Percentiles rank a stretch among this genome's conserved stretches.
Evolutionary conservation across 2,329 filamentous ascomycete genomes (phyloP).

Genomic region (Paraphaeosphaeria sporulosa): DNA sequence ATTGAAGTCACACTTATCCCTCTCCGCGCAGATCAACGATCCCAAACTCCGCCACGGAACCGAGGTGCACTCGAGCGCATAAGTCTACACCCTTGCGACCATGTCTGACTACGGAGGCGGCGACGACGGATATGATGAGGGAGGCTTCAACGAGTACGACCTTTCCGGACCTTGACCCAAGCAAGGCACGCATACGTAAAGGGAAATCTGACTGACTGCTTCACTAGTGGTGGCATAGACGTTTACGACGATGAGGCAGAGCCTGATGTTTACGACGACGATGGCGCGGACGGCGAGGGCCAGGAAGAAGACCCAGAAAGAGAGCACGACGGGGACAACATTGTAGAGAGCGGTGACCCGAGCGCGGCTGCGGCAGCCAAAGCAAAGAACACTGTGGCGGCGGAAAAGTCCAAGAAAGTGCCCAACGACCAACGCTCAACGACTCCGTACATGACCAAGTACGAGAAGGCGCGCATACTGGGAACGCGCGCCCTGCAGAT

Average conservation of each 20-base stretch:
- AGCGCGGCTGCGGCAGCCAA: conserved; percentile 56
- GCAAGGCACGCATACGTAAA: conserved; percentile 8
- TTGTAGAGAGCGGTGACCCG: conserved; percentile 60
- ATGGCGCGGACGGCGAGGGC: conserved; percentile 63
- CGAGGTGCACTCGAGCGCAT: neutral
- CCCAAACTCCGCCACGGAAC: neutral
- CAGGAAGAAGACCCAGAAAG: conserved; percentile 44
- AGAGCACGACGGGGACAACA: conserved; percentile 44
- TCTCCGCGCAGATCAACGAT: conserved; percentile 6
- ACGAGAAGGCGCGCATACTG: conserved; percentile 91
- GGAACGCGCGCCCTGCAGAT: conserved; percentile 95
- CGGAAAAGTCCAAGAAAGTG: conserved; percentile 81
- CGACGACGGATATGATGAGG: conserved; percentile 47
- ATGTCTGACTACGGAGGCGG: conserved; percentile 59
- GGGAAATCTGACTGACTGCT: conserved; percentile 24
- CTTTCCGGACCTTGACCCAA: neutral
- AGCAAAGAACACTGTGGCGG: conserved; percentile 63
- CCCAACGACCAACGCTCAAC: conserved; percentile 86
- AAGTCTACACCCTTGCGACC: conserved; percentile 15
- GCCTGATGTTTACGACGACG: conserved; percentile 70
- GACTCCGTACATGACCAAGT: conserved; percentile 99
- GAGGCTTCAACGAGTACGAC: conserved; percentile 41
- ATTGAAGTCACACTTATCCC: neutral
- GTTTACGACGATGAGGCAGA: conserved; percentile 69
- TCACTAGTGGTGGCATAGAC: conserved; percentile 48